Evolutionary conservation across 805 yeast species (phyloP).

Genomic region (Monosporozyma solicola): DNA sequence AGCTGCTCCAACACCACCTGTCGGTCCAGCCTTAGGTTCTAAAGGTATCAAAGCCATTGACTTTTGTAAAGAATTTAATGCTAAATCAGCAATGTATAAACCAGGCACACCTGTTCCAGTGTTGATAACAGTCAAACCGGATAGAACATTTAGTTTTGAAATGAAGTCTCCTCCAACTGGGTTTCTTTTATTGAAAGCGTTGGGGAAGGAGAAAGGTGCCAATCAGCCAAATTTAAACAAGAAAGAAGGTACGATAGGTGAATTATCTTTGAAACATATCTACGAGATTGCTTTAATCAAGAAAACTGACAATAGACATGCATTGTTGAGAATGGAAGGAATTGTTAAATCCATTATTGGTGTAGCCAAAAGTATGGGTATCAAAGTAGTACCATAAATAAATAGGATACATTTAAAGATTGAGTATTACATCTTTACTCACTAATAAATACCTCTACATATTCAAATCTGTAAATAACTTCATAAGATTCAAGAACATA

Average conservation of each 20-base stretch:
- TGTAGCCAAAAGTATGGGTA: constrained; percentile 86
- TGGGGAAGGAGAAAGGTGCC: constrained; percentile 67
- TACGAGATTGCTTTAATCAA: constrained; percentile 94
- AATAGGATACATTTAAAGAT: background rate
- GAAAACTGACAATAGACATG: constrained; percentile 74
- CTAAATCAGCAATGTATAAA: constrained; percentile 79
- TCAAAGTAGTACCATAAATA: constrained; percentile 57
- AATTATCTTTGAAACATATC: constrained; percentile 71
- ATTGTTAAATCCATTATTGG: constrained; percentile 77
- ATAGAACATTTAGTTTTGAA: constrained; percentile 78
- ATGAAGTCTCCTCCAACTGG: constrained; percentile 89
- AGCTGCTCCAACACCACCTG: constrained; percentile 98
- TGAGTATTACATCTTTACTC: background rate
- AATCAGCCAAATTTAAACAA: constrained; percentile 37
- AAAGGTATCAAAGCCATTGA: constrained; percentile 98
- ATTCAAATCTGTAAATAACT: background rate
- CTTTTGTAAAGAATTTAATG: constrained; percentile 96
- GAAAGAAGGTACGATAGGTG: constrained; percentile 42
- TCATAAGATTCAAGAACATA: background rate
- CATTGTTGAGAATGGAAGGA: constrained; percentile 57
- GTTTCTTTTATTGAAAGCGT: constrained; percentile 69
- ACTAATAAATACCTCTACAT: background rate
- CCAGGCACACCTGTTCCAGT: constrained; percentile 91
- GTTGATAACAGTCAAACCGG: constrained; percentile 79
- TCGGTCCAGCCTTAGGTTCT: constrained; percentile 97